Base-by-base conservation (phyloP, 2,329 filamentous ascomycete species). In the Venturiaceae sp. region DNA sequence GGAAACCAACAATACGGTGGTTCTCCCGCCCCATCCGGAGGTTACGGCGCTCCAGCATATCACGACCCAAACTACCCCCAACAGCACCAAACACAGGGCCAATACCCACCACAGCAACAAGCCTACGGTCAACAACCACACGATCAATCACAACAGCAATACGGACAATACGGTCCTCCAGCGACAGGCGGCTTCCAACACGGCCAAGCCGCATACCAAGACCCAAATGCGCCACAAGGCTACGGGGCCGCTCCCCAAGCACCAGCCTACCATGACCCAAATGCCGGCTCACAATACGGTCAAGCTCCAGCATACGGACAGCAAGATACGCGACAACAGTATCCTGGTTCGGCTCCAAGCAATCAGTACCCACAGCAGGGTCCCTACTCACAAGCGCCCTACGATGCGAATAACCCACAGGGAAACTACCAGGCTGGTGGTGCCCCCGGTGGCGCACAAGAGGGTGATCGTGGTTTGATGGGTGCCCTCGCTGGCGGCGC, bases 391-490 rank as follows among this genome's bases (percentile, higher is more conserved):
- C 67, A 69, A 44, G 63, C 70, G 60, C 70, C 72, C 62, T 67
- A 72, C 63, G 69, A 71, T 8, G 56, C 61, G 47, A 64, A 65
- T 52, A 71, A 68, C 63, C 69, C 69, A 13, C 33, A 53, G 37
- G 66, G 66, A 39, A 58, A 64, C n/a, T 61, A 60, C 32, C 60
- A 53, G 23, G 62, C 8, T 72, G 76, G 64, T 70, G 71, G 64
- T 70, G 71, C 74, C 44, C 76, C 76, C 13, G 72, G 72, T 61
- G 69, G 69, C 58, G 76, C 76, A 37, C 74, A 72, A 53, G 79
- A 81, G 53, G 79, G 76, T 53, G 82, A 84, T 61, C 78, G 82
- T 58, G 82, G 81, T 37, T 70, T 84, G 5, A 76, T 80, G 64
- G 80, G 82, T 52, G 77, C 81, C 3, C 68, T 83, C 3, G 78